phyloP scores from a whole-genome alignment of 2,329 filamentous ascomycete species.

The Grosmannia penicillata region DNA sequence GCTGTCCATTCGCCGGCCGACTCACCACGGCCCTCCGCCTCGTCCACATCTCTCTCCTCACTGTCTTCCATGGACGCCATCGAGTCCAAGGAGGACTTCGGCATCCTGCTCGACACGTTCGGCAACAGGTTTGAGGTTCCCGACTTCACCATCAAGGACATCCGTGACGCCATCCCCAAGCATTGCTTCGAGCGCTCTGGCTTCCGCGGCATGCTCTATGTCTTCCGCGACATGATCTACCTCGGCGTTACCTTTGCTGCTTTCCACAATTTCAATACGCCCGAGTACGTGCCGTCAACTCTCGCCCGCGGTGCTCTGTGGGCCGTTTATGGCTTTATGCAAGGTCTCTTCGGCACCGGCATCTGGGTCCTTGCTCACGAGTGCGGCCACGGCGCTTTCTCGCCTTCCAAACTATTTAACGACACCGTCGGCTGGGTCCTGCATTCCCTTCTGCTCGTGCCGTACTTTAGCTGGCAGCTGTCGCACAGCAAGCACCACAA shows the following conservation, averaged over 20 bases:
- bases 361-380: constrained; percentile 96
- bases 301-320: constrained; percentile 50
- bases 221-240: constrained; percentile 62
- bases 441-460: constrained; percentile 73
- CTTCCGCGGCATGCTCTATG: constrained; percentile 61
- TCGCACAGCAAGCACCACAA: constrained; percentile 99
- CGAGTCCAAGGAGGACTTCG: constrained; percentile 28
- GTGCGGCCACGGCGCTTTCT: constrained; percentile 95
- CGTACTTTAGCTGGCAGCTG: constrained; percentile 99
- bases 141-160: constrained; percentile 94
- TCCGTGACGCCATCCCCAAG: constrained; percentile 90
- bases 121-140: constrained; percentile 90
- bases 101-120: constrained; percentile 74
- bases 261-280: constrained; percentile 81
- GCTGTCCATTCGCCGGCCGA: constrained; percentile 42
- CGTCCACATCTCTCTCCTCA: constrained; percentile 85
- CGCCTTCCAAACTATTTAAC: constrained; percentile 78
- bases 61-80: constrained; percentile 55
- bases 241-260: constrained; percentile 68
- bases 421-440: constrained; percentile 84
- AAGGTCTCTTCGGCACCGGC: constrained; percentile 87
- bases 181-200: constrained; percentile 91
- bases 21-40: constrained; percentile 50
- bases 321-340: constrained; percentile 58
- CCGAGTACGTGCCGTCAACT: constrained; percentile 61